Conservation (phyloP, 768 basidiomycete species). For the Cystofilobasidium bisporidii region DNA sequence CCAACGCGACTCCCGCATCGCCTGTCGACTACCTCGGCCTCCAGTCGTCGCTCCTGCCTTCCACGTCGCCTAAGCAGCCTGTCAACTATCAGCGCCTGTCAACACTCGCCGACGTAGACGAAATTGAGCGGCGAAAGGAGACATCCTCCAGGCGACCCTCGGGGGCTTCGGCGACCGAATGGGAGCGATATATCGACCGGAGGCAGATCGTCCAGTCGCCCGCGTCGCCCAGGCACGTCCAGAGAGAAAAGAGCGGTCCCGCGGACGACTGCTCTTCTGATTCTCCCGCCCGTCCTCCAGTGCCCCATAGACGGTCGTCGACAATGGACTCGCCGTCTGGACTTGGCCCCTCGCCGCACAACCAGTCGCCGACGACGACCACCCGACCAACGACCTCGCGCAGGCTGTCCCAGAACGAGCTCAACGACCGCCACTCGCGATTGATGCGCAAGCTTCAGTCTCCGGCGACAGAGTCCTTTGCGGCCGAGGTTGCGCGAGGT, state of each 20-base stretch:
- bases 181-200: conserved; percentile 78
- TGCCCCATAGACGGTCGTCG: neutral
- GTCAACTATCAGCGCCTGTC: neutral
- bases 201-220: conserved; percentile 68
- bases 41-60: neutral
- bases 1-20: conserved; percentile 44
- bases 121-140: neutral
- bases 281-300: neutral
- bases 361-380: neutral
- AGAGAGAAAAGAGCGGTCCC: neutral
- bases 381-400: neutral
- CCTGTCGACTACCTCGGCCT: conserved; percentile 24
- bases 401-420: conserved; percentile 1
- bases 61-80: neutral
- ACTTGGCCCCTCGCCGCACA: neutral
- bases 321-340: neutral
- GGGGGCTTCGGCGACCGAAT: conserved; percentile 46
- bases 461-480: conserved; percentile 4
- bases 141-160: neutral
- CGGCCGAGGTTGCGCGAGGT: neutral
- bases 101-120: neutral
- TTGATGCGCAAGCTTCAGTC: neutral
- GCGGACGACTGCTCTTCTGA: neutral
- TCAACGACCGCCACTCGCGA: conserved; percentile 9
- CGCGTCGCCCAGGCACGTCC: neutral